Conservation (phyloP, 78 protist species). For the Dictyostelium brefeldianum region DNA sequence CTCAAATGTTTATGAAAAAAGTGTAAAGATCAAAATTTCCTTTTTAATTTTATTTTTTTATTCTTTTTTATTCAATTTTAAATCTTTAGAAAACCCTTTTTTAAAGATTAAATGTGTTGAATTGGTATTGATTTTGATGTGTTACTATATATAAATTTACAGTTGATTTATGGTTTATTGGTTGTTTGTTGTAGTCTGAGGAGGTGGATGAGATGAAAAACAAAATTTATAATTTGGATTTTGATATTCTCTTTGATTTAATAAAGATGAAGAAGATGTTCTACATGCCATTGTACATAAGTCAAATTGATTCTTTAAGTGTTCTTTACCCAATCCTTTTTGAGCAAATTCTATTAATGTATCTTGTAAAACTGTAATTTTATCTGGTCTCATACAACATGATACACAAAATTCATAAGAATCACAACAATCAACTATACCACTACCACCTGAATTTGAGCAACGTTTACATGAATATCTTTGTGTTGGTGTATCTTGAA, state of each 20-base stretch:
- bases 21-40: no score
- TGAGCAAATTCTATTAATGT: not conserved
- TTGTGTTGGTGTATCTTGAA: not conserved
- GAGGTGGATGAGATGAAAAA: not conserved
- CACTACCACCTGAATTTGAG: constrained; percentile 8
- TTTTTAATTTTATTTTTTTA: no score
- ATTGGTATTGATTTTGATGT: no score
- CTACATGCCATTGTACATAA: constrained; percentile 51
- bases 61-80: no score
- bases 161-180: no score
- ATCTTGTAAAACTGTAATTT: constrained; percentile 2
- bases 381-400: constrained; percentile 70
- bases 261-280: constrained; percentile 48
- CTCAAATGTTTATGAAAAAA: no score
- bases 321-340: not conserved
- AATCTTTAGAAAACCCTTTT: no score
- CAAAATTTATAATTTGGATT: constrained; percentile 36
- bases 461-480: constrained; percentile 35
- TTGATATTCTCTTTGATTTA: constrained; percentile 68
- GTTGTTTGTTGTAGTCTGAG: no score
- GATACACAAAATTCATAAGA: constrained; percentile 62
- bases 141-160: no score
- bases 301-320: constrained; percentile 40
- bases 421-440: constrained; percentile 36
- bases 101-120: no score